Evolutionary conservation across 139 green algal species (phyloP), one percentile per base, ranked within the genome.

Genomic region (Tetradesmus obliquus): DNA sequence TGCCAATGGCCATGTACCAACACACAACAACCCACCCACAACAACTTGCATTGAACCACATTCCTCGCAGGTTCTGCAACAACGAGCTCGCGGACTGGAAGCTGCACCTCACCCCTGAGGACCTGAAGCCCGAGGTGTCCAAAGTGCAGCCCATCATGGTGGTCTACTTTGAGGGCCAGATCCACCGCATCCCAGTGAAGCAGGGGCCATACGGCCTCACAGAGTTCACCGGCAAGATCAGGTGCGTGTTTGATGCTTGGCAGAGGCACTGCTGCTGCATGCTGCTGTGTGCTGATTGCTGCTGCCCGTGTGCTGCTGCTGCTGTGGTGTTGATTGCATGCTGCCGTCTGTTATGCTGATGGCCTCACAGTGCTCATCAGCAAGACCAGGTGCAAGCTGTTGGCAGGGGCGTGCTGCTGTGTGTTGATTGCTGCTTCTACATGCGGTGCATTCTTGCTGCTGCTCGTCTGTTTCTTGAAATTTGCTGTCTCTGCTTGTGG

Each of bases 111-210:
- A 97, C 95, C 2, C 95, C 95, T 20, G 93, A 95, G 22, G 81
- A 90, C 24, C 88, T 97, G 8, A 94, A 94, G 81, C 92, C 93
- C 3, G 94, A 97, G 57, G 93, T 97, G 80, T 84, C 93, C 54
- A 93, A 93, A 45, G 95, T 95, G 60, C 94, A 96, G 91, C 95
- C 95, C 60, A 96, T 96, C 84, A 97, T 97, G 95, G 94, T 97
- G 15, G 95, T 97, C 0, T 96, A 96, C 90, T 96, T 96, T 87
- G 94, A 96, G 88, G 94, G 94, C 12, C 92, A 96, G 82, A 96
- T 97, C 80, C 94, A 96, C 92, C 91, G 93, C 79, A 96, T 97
- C 71, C 95, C 95, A 7, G 95, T 97, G 1, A 94, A 94, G 86
- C 93, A 95, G 81, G 95, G 95, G 6, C 89, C 90, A n/a, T 92